Base-by-base conservation (phyloP, 2,329 filamentous ascomycete species). In the Colletotrichum viniferum region DNA sequence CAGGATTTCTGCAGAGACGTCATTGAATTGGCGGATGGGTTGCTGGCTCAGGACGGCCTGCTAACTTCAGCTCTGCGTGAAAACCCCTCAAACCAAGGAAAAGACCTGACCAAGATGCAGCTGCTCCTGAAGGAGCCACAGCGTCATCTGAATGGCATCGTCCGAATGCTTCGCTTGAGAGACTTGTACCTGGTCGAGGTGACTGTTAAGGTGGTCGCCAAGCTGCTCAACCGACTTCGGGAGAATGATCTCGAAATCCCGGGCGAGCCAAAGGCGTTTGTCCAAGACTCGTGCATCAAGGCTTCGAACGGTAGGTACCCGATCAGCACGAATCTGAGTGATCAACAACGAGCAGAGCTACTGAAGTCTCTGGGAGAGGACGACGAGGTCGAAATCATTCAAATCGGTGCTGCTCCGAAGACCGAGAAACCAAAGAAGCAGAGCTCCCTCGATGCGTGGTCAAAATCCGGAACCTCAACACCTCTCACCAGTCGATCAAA, bases 1-100 rank as follows among this genome's bases (percentile, higher is more conserved):
- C 93, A 96, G 80, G 93, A 98, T 73, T 98, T 98, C 80, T 98
- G 96, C 81, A 93, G 97, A 78, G 95, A 98, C 81, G 94, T 95
- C 16, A 99, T 99, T 91, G 95, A 98, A 80, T 94, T 98, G 81
- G 96, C 96, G 1, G 95, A 98, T 81, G 90, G 91, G 43, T 89
- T 98, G 3, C 94, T 98, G 81, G 93, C 95, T 55, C 93, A 98
- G 79, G 97, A 97, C 82, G 93, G 92, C 66, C 90, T 98, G 74
- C 92, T 99, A 77, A 92, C 95, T 3, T 94, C 93, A 61, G 94
- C 94, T 14, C 83, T 96, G 65, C 69, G 55, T 78, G 73, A 77
- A 79, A 67, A 81, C 34, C 71, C 68, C 72, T 85, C 86, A 52
- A 85, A 86, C 68, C 85, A 85, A 28, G 85, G 86, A 67, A 85